phyloP scores from a whole-genome alignment of 2,329 filamentous ascomycete genomes.

The Xylariomycetidae sp. region DNA sequence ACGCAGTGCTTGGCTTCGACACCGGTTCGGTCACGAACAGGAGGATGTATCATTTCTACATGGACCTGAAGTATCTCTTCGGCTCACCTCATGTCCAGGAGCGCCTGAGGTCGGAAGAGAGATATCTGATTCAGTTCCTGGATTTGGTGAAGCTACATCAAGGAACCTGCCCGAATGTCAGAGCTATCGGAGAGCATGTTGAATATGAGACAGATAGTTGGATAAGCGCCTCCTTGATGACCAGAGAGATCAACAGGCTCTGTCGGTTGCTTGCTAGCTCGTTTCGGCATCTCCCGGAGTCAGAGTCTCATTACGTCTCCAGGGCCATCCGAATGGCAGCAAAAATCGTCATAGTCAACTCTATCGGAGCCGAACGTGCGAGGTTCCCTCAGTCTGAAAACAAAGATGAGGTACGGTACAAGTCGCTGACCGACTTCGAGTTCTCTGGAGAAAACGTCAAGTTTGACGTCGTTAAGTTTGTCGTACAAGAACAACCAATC shows the following conservation, averaged over 20 bases:
- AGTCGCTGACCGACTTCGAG: slow-evolving; percentile 70
- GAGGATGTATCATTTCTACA: slow-evolving; percentile 96
- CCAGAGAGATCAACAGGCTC: slow-evolving; percentile 88
- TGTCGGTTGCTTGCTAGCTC: slow-evolving; percentile 85
- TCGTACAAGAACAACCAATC: slow-evolving; percentile 83
- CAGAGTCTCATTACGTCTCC: slow-evolving; percentile 62
- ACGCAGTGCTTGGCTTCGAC: slow-evolving; percentile 86
- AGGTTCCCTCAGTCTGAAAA: slow-evolving; percentile 85
- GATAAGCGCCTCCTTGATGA: slow-evolving; percentile 94
- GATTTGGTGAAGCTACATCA: slow-evolving; percentile 95
- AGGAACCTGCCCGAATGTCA: slow-evolving; percentile 90
- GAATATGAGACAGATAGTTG: slow-evolving; percentile 98
- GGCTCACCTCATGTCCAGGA: slow-evolving; percentile 84
- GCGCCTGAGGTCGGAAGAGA: slow-evolving; percentile 73
- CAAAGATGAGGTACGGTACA: slow-evolving; percentile 81
- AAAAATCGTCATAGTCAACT: slow-evolving; percentile 82
- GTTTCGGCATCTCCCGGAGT: slow-evolving; percentile 65
- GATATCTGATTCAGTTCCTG: slow-evolving; percentile 90
- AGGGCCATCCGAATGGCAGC: slow-evolving; percentile 70
- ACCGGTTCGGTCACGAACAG: slow-evolving; percentile 92
- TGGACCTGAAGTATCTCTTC: slow-evolving; percentile 88
- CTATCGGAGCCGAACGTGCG: slow-evolving; percentile 79
- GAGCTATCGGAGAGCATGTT: slow-evolving; percentile 90
- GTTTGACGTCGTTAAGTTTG: slow-evolving; percentile 76
- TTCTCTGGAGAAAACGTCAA: slow-evolving; percentile 59